phyloP scores from a whole-genome alignment of 2,329 filamentous ascomycete genomes.

The Cladosporium sp. region DNA sequence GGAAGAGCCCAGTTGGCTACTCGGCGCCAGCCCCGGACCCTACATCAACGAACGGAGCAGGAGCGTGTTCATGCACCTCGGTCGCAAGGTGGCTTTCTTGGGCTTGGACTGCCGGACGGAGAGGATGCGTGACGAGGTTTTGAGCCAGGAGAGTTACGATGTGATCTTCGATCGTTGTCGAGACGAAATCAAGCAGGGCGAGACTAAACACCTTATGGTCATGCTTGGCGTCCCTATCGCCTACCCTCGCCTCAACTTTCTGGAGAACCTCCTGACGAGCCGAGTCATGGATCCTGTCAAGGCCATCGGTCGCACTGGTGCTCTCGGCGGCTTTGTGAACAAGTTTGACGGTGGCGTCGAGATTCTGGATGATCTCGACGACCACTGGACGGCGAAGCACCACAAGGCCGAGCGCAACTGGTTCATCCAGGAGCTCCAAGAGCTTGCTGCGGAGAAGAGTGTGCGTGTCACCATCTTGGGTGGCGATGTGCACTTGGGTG shows the following conservation, averaged over 20 bases:
- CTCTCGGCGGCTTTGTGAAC: slow-evolving; percentile 77
- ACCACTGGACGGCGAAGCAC: slow-evolving; percentile 95
- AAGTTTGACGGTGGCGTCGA: slow-evolving; percentile 89
- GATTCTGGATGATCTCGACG: slow-evolving; percentile 85
- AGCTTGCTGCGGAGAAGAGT: slow-evolving; percentile 88
- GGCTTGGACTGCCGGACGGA: slow-evolving; percentile 91
- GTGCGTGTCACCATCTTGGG: slow-evolving; percentile 87
- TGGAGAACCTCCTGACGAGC: slow-evolving; percentile 72
- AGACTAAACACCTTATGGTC: slow-evolving; percentile 86
- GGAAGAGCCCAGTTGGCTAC: slow-evolving; percentile 85
- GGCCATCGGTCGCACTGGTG: slow-evolving; percentile 73
- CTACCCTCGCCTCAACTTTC: slow-evolving; percentile 49
- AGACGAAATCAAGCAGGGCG: slow-evolving; percentile 73
- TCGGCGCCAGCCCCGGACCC: slow-evolving; percentile 75
- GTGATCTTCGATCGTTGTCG: slow-evolving; percentile 83
- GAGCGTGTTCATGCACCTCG: slow-evolving; percentile 80
- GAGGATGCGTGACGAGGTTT: slow-evolving; percentile 74
- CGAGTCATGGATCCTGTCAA: slow-evolving; percentile 85
- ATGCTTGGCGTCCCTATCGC: slow-evolving; percentile 67
- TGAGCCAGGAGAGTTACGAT: slow-evolving; percentile 78
- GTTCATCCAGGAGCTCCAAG: slow-evolving; percentile 86
- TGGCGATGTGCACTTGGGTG: slow-evolving; percentile 90
- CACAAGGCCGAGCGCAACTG: slow-evolving; percentile 88
- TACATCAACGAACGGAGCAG: slow-evolving; percentile 86
- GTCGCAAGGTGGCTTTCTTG: slow-evolving; percentile 73